Conservation (phyloP, 164 flowering plant genomes). For the Magnolia kwangsiensis region DNA sequence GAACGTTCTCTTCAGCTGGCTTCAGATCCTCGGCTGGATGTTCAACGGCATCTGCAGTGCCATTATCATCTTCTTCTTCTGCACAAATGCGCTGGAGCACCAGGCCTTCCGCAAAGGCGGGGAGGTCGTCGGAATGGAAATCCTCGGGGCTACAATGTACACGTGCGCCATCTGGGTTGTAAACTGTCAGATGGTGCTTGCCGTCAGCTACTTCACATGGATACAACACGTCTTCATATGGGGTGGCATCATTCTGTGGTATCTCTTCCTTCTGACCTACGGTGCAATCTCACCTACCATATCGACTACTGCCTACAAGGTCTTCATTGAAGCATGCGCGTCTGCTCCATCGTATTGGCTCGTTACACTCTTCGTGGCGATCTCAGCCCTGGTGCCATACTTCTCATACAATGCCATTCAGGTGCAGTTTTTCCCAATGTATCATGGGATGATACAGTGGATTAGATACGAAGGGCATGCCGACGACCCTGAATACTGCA, state of each 20-base stretch:
- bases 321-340: slow-evolving; percentile 80
- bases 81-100: slow-evolving; percentile 43
- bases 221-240: slow-evolving; percentile 81
- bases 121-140: slow-evolving; percentile 51
- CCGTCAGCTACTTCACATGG: slow-evolving; percentile 77
- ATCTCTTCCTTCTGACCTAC: slow-evolving; percentile 64
- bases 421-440: slow-evolving; percentile 83
- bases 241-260: slow-evolving; percentile 78
- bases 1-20: slow-evolving; percentile 88
- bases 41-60: slow-evolving; percentile 62
- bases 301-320: slow-evolving; percentile 61
- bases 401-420: slow-evolving; percentile 54
- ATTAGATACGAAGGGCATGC: slow-evolving; percentile 54
- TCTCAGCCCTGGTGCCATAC: slow-evolving; percentile 63
- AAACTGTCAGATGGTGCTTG: slow-evolving; percentile 84
- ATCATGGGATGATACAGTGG: slow-evolving; percentile 86
- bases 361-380: slow-evolving; percentile 42
- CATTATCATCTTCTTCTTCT: slow-evolving; percentile 70
- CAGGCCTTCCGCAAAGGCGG: slow-evolving; percentile 72
- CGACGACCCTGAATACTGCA: slow-evolving; percentile 58
- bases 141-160: slow-evolving; percentile 79
- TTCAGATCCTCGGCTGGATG: slow-evolving; percentile 79
- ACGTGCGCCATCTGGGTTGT: slow-evolving; percentile 90
- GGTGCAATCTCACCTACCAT: slow-evolving; percentile 57
- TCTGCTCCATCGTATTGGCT: slow-evolving; percentile 78